phyloP scores from a whole-genome alignment of 345 rosid species.

The Passiflora organensis region DNA sequence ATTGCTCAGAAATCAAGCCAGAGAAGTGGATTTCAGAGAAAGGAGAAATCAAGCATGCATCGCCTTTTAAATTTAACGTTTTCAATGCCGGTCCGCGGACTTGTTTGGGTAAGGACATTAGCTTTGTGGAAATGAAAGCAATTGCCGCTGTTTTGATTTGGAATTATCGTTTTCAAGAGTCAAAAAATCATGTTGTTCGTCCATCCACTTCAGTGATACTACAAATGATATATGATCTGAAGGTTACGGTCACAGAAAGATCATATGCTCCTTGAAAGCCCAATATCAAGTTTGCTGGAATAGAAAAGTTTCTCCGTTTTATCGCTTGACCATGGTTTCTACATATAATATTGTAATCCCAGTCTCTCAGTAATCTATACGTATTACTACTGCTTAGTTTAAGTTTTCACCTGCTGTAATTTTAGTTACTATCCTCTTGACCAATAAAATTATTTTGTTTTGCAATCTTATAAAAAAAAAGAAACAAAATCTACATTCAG shows the following conservation, averaged over 20 bases:
- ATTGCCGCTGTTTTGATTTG: background rate
- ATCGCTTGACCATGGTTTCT: too few species aligned
- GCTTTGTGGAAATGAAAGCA: conserved; percentile 15
- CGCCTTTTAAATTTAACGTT: conserved; percentile 15
- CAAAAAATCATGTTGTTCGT: background rate
- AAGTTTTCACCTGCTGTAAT: too few species aligned
- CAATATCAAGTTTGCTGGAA: too few species aligned
- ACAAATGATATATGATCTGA: conserved; percentile 11
- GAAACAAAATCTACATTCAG: too few species aligned
- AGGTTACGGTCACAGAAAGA: background rate
- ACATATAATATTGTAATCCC: too few species aligned
- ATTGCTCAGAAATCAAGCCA: conserved; percentile 29
- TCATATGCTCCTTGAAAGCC: too few species aligned
- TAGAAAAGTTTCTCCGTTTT: too few species aligned
- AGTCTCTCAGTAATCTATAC: too few species aligned
- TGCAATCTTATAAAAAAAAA: too few species aligned
- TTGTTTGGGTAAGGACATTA: conserved; percentile 17
- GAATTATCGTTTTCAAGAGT: conserved; percentile 15
- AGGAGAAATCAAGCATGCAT: conserved; percentile 11
- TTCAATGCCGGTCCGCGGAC: conserved; percentile 25
- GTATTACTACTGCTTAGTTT: too few species aligned
- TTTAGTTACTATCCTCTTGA: too few species aligned
- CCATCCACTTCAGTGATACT: conserved; percentile 9
- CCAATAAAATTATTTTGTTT: too few species aligned
- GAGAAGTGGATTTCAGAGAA: conserved; percentile 30